These are phyloP conservation scores for Candida krabiensis DNA, from an alignment of 805 yeast genomes.

Conservation along the genomic window DNA sequence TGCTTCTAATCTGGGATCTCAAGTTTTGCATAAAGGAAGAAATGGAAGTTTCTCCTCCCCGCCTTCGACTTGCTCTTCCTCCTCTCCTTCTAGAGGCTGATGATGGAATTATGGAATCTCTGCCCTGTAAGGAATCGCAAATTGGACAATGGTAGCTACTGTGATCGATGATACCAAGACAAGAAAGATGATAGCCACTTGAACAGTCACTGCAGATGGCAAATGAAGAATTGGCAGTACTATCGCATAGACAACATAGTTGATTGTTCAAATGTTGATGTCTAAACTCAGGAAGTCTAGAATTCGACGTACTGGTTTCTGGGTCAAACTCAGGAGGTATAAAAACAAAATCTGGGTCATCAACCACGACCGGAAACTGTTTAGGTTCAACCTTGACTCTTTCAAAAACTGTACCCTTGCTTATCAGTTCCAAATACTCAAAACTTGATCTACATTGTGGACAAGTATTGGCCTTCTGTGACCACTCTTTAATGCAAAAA, in stretches of 20 bases:
- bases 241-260: slow-evolving; percentile 34
- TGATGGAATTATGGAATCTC: slow-evolving; percentile 19
- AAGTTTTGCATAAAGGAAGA: slow-evolving; percentile 21
- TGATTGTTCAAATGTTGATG: slow-evolving; percentile 26
- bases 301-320: slow-evolving; percentile 1
- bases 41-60: slow-evolving; percentile 7
- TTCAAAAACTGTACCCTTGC: slow-evolving; percentile 17
- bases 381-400: slow-evolving; percentile 22
- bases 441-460: slow-evolving; percentile 34
- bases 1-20: slow-evolving; percentile 24
- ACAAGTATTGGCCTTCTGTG: slow-evolving; percentile 35
- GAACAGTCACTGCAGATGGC: slow-evolving; percentile 35
- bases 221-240: slow-evolving; percentile 19
- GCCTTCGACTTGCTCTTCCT: slow-evolving; percentile 6
- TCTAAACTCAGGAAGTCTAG: slow-evolving; percentile 9
- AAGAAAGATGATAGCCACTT: slow-evolving; percentile 31
- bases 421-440: slow-evolving; percentile 21
- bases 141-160: slow-evolving; percentile 34
- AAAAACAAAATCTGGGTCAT: slow-evolving; percentile 17
- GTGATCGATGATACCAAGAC: slow-evolving; percentile 28
- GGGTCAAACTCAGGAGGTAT: slow-evolving; percentile 11
- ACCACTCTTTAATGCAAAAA: slow-evolving; percentile 37
- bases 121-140: slow-evolving; percentile 34
- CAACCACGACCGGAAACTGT: slow-evolving; percentile 23
- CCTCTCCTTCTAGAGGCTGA: slow-evolving; percentile 4